Evolutionary conservation across 768 basidiomycete genomes (phyloP).

Genomic region (Suillus weaverae): DNA sequence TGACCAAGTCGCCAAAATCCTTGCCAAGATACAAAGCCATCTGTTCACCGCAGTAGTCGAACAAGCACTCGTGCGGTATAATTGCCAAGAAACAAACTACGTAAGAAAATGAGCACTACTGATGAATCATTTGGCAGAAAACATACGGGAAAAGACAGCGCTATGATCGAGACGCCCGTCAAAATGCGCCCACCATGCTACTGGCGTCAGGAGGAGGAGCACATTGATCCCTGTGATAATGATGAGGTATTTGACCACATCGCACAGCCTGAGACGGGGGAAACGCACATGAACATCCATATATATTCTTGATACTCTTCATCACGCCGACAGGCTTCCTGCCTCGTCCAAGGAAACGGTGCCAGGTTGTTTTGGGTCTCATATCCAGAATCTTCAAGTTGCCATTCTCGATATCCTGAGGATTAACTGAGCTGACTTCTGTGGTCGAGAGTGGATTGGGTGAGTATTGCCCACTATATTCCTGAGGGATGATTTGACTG

Average conservation of each 20-base stretch:
- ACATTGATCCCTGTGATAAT: conserved; percentile 53
- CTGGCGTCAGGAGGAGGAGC: conserved; percentile 55
- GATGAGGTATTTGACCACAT: background rate
- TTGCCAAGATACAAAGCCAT: conserved; percentile 50
- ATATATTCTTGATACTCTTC: conserved; percentile 46
- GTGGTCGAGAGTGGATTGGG: background rate
- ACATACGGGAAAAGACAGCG: conserved; percentile 49
- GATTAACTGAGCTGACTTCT: background rate
- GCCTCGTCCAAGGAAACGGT: conserved; percentile 30
- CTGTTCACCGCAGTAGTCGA: conserved; percentile 65
- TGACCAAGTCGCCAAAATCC: conserved; percentile 65
- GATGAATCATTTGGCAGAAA: background rate
- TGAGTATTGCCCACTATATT: background rate
- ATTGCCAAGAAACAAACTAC: conserved; percentile 66
- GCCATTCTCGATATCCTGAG: background rate
- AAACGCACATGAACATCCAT: conserved; percentile 54
- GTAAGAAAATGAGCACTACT: background rate
- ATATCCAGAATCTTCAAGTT: background rate
- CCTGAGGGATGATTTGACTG: background rate
- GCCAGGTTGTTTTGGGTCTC: conserved; percentile 4
- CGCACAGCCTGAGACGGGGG: background rate
- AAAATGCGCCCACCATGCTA: conserved; percentile 64
- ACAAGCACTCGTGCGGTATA: conserved; percentile 62
- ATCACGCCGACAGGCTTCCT: conserved; percentile 43
- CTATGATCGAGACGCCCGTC: conserved; percentile 19